These are phyloP conservation scores for Saxophila tyrrhenica DNA, from an alignment of 495 filamentous ascomycete genomes.

Conservation along the genomic window DNA sequence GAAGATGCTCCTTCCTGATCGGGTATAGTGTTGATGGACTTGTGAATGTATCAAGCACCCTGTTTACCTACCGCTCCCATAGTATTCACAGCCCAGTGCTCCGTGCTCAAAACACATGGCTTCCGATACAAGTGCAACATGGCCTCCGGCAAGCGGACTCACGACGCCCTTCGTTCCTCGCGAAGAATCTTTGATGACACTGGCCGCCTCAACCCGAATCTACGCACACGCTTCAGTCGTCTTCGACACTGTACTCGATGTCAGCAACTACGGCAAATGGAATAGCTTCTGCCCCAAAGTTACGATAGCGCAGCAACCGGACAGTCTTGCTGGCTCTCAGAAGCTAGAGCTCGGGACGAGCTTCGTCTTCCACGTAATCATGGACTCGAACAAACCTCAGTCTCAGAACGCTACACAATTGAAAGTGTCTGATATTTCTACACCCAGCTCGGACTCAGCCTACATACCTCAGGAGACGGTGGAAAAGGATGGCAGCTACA, in stretches of 20 bases:
- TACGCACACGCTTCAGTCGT: constrained; percentile 8
- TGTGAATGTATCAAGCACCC: no score
- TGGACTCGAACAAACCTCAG: constrained; percentile 6
- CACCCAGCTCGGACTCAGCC: background rate
- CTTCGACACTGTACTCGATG: constrained; percentile 2
- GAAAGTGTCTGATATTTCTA: constrained; percentile 7
- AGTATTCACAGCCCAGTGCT: no score
- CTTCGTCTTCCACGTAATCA: constrained; percentile 14
- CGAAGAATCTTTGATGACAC: constrained; percentile 3
- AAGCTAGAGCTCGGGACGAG: constrained; percentile 3
- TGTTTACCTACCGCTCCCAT: no score
- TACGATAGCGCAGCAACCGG: constrained; percentile 3
- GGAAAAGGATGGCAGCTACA: constrained; percentile 3
- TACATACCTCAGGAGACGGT: constrained; percentile 4
- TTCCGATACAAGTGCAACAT: background rate
- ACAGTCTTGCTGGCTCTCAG: background rate
- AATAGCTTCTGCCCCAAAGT: constrained; percentile 15
- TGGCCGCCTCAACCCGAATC: constrained; percentile 1
- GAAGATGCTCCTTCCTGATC: no score
- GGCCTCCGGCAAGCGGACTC: constrained; percentile 9
- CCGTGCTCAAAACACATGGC: no score
- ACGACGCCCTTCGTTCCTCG: background rate
- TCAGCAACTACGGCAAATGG: constrained; percentile 6
- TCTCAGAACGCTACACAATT: constrained; percentile 3
- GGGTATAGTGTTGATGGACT: no score